phyloP scores from a whole-genome alignment of 169 alveolate species.

The Fabrea salina region DNA sequence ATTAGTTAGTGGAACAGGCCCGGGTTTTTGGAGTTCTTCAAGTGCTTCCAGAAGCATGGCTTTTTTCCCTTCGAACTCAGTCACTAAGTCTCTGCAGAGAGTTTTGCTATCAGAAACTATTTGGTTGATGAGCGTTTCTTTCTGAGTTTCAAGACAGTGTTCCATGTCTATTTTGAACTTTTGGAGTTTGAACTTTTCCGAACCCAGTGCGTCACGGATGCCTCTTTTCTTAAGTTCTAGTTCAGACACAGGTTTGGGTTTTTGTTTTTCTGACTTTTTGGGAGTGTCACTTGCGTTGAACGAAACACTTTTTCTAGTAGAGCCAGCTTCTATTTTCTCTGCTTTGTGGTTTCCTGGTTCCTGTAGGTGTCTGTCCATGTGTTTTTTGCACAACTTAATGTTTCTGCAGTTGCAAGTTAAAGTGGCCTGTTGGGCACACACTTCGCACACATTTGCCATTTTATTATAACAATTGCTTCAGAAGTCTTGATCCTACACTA shows the following conservation, averaged over 20 bases:
- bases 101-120: background rate
- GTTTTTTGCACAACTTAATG: background rate
- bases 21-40: background rate
- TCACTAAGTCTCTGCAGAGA: background rate
- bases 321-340: background rate
- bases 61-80: background rate
- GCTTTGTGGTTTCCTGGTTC: slow-evolving; percentile 10
- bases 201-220: background rate
- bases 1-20: background rate
- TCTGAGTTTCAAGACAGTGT: background rate
- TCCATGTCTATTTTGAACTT: background rate
- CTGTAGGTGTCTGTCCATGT: background rate
- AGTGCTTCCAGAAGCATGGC: background rate
- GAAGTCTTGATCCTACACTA: background rate
- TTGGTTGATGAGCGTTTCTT: background rate
- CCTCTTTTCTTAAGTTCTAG: background rate
- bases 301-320: slow-evolving; percentile 20
- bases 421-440: background rate
- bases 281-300: slow-evolving; percentile 9
- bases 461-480: background rate
- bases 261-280: background rate
- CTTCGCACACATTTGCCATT: background rate
- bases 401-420: background rate
- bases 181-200: slow-evolving; percentile 8
- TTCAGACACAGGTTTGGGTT: background rate